A percentile compares a stretch with the other conserved stretches of the same genome.
Evolutionary conservation across 2,329 filamentous ascomycete genomes (phyloP).

Genomic region (Chaetomium strumarium): DNA sequence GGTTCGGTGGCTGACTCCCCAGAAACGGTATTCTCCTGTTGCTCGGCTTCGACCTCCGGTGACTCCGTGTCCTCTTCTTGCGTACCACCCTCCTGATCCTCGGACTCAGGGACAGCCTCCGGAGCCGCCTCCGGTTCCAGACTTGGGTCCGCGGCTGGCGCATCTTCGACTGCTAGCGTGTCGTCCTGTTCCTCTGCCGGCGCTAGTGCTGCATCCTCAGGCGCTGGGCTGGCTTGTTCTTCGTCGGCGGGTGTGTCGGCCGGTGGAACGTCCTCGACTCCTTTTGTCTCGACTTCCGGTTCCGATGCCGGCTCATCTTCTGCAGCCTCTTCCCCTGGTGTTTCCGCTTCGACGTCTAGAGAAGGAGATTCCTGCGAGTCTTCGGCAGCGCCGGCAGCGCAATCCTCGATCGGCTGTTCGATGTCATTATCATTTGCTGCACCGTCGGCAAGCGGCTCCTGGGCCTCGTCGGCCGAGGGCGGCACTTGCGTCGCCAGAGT

Average conservation of each 20-base stretch:
- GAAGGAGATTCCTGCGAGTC: background rate
- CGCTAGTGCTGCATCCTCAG: background rate
- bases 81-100: background rate
- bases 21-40: background rate
- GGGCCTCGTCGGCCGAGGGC: constrained; percentile 15
- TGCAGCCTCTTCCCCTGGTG: background rate
- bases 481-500: constrained; percentile 15
- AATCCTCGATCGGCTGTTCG: background rate
- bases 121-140: background rate
- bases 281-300: background rate
- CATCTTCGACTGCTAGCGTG: background rate
- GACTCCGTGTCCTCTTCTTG: too few species aligned
- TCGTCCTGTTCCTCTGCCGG: background rate
- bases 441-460: background rate
- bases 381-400: background rate
- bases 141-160: background rate
- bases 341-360: background rate
- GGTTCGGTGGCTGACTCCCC: background rate
- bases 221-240: background rate
- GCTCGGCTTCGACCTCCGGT: too few species aligned
- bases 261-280: background rate
- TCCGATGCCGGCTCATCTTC: background rate
- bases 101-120: background rate
- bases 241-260: background rate
- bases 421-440: background rate